Percentiles rank a stretch among this genome's conserved stretches.
Conservation (phyloP, 345 rosid species). For the Dimocarpus longan region DNA sequence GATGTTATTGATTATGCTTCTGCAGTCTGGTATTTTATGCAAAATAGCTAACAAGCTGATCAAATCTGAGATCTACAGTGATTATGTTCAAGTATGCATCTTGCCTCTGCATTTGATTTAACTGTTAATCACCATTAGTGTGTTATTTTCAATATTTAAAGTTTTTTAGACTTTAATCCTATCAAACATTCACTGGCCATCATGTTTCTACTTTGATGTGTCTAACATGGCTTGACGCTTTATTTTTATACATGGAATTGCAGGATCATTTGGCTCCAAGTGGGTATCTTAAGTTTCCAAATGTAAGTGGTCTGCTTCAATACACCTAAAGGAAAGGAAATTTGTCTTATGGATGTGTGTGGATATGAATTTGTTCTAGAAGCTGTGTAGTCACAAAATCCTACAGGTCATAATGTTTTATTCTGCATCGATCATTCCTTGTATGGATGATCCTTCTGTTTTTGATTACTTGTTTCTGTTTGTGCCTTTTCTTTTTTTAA, state of each 20-base stretch:
- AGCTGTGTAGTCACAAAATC: not conserved
- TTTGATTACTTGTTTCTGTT: not conserved
- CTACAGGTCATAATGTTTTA: not conserved
- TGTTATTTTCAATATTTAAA: slow-evolving; percentile 4
- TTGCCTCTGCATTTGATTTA: slow-evolving; percentile 13
- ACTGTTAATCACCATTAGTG: not conserved
- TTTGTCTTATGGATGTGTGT: too few relatives aligned
- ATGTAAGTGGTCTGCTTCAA: slow-evolving; percentile 43
- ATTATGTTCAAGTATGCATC: slow-evolving; percentile 71
- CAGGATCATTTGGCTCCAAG: slow-evolving; percentile 88
- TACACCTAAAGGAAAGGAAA: not conserved
- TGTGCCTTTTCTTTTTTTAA: not conserved
- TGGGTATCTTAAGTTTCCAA: slow-evolving; percentile 76
- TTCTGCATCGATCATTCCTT: not conserved
- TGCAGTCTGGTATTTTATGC: slow-evolving; percentile 75
- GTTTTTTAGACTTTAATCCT: not conserved
- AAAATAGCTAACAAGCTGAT: slow-evolving; percentile 59
- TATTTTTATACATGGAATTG: slow-evolving; percentile 23
- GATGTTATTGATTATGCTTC: slow-evolving; percentile 3
- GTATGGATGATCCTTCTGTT: not conserved
- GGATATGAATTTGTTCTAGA: slow-evolving; percentile 4
- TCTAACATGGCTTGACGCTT: slow-evolving; percentile 14
- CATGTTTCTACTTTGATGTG: slow-evolving; percentile 1
- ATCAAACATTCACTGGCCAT: not conserved
- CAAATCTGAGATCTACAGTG: slow-evolving; percentile 66